Percentiles rank a stretch among this genome's conserved stretches.
phyloP scores from a whole-genome alignment of 1,284 basidiomycete species.

The Ganoderma meredithae region DNA sequence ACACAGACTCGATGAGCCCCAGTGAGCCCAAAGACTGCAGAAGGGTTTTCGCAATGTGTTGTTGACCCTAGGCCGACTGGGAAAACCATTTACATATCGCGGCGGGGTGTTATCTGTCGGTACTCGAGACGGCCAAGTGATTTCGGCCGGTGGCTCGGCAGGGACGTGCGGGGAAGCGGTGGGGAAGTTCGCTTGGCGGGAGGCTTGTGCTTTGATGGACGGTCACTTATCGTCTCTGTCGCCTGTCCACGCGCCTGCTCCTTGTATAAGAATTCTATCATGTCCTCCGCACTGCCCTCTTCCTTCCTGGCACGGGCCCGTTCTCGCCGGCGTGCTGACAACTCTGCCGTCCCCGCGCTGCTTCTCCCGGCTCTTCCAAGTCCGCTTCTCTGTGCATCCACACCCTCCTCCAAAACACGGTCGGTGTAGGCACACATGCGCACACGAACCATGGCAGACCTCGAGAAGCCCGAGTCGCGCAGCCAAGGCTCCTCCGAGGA shows the following conservation, averaged over 20 bases:
- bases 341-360: background rate
- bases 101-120: background rate
- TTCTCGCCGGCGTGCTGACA: background rate
- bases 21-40: background rate
- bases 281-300: background rate
- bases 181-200: slow-evolving; percentile 21
- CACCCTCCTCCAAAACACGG: background rate
- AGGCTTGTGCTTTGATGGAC: slow-evolving; percentile 15
- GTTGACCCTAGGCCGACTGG: background rate
- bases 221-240: slow-evolving; percentile 10
- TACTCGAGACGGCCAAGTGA: background rate
- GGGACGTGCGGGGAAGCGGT: slow-evolving; percentile 7
- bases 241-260: background rate
- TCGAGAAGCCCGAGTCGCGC: slow-evolving; percentile 26
- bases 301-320: background rate
- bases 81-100: background rate
- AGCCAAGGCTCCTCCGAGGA: slow-evolving; percentile 19
- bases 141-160: slow-evolving; percentile 1
- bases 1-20: background rate
- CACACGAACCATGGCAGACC: slow-evolving; percentile 28
- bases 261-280: slow-evolving; percentile 14
- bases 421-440: background rate
- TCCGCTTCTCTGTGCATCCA: background rate
- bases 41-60: background rate
- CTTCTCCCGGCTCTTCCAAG: background rate